Evolutionary conservation across 148 eudicot species (phyloP), one percentile per base, ranked within the genome.

Genomic region (Amaranthus cruentus): DNA sequence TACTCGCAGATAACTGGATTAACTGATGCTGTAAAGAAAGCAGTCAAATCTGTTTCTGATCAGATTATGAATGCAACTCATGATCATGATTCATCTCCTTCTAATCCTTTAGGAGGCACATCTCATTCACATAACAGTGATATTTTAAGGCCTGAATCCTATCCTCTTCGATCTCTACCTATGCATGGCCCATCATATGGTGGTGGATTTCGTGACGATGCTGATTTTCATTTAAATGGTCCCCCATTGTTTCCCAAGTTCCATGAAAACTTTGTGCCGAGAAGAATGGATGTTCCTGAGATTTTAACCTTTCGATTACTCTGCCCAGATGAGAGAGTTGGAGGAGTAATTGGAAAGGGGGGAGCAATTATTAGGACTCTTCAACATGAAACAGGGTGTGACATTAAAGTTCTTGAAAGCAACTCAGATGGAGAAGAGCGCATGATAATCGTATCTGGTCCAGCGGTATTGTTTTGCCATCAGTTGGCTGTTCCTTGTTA

Each of bases 321-420:
- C 55, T 95, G 99, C 73, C 85, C 88, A 73, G 90, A 81, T 76
- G 93, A 90, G 72, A 90, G 88, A 82, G 90, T 87, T 13, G 99
- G 99, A 42, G 91, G 88, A 74, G 85, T 95, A 66, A 95, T 95
- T 77, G 99, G 99, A 69, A 95, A 92, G 79, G 99, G 96, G 28
- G 99, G 97, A 70, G 82, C 78, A 63, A 80, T 95, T 44, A 83
- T 95, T 48, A 91, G 73, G 81, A 71, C 85, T 50, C 82, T 95
- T 46, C 91, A 88, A 85, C 87, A 88, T 65, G 97, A 95, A 84
- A 85, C 91, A 71, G 96, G 96, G 8, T 95, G 99, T 84, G 96
- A 95, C 70, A 90, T 95, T 77, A 90, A 87, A 80, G 88, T 92
- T 80, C 78, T 85, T 42, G 97, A 92, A 21, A 83, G 85, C 57